Evolutionary conservation across 176 grass and related monocot species (phyloP), one percentile per base, ranked within the genome.

Genomic region (Raddia distichophylla): DNA sequence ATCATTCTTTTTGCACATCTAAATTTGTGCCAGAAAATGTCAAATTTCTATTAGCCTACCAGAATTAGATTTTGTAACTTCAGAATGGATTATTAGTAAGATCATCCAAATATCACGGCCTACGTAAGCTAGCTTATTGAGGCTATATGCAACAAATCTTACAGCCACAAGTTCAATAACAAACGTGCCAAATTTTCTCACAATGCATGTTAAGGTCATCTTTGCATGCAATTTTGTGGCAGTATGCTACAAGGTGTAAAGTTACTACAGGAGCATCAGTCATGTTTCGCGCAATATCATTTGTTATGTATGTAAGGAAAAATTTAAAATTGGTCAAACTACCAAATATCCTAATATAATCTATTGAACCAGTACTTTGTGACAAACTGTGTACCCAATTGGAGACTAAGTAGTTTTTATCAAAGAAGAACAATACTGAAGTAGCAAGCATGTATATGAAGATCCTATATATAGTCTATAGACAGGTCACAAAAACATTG

Each of bases 71-170:
- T 14, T 14, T 56, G 48, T 44, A 65, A 74, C 34, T 2, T 61
- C 27, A 37, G 34, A 44, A 22, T 16, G 34, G 18, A 43, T 27
- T 27, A 44, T 82, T 27, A 57, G 43, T 14, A 15, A 52, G 47
- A 16, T 50, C 32, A 32, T 52, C 47, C 22, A 33, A 49, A 71
- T 48, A 71, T 72, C 22, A 17, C 4, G 69, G 14, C 14, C 16
- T 32, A 17, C 49, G 34, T 72, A 72, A 72, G 69, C 69, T 72
- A 72, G 48, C 51, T 72, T 72, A 72, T 17, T 17, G 69, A 72
- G 48, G 49, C 13, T 10, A 34, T 64, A 64, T 72, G 14, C 22
- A 5, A 72, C 13, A 33, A 15, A 52, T 33, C 48, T 33, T 17
- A 72, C 68, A 51, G 47, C 69, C 33, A 22, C 46, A 71, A 51